phyloP scores from a whole-genome alignment of 2,329 filamentous ascomycete genomes.

The Xylaria polymorpha region DNA sequence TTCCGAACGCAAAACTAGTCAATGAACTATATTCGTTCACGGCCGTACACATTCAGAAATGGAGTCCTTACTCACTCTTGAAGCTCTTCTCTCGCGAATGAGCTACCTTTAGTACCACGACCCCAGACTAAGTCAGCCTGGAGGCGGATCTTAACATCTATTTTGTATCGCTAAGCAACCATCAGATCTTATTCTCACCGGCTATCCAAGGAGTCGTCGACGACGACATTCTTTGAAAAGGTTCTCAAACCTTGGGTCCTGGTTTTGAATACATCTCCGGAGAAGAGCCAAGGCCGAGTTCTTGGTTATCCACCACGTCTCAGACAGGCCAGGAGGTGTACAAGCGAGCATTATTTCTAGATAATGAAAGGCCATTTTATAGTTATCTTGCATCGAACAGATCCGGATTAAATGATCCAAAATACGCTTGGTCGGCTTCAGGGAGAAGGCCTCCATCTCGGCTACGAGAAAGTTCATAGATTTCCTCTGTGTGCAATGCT shows the following conservation, averaged over 20 bases:
- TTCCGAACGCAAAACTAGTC: background rate
- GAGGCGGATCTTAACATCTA: background rate
- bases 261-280: conserved; percentile 50
- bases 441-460: conserved; percentile 54
- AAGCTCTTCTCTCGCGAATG: background rate
- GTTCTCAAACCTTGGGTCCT: conserved; percentile 50
- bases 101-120: background rate
- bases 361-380: conserved; percentile 52
- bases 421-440: conserved; percentile 48
- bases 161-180: background rate
- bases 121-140: background rate
- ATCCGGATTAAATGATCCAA: conserved; percentile 52
- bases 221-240: conserved; percentile 50
- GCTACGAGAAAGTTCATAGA: conserved; percentile 51
- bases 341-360: conserved; percentile 45
- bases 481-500: conserved; percentile 44
- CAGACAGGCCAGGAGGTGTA: conserved; percentile 31
- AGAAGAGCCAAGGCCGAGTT: conserved; percentile 51
- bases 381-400: conserved; percentile 49
- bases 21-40: background rate
- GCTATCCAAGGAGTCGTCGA: conserved; percentile 41
- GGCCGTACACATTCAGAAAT: too few relatives aligned
- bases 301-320: conserved; percentile 50
- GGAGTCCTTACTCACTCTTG: background rate
- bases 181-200: background rate